These are phyloP conservation scores for Camelina sativa DNA, from an alignment of 345 rosid species.

Conservation along the genomic window DNA sequence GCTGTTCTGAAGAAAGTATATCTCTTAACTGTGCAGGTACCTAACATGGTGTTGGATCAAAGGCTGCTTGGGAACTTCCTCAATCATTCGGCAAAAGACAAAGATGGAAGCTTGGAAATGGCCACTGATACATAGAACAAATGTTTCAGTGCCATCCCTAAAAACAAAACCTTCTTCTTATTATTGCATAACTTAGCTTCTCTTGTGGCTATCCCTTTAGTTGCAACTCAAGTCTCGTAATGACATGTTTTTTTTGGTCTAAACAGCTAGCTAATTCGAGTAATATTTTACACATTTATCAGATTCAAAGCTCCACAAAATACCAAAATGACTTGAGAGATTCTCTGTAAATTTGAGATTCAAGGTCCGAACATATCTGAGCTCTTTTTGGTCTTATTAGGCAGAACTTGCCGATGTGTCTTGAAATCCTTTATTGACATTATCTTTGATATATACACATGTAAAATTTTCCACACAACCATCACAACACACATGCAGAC, in stretches of 20 bases:
- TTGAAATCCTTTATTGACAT: background rate
- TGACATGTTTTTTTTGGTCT: slow-evolving; percentile 12
- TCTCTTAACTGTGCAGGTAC: slow-evolving; percentile 54
- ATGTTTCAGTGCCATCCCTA: background rate
- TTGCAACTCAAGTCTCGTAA: background rate
- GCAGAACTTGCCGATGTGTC: slow-evolving; percentile 25
- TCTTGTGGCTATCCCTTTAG: slow-evolving; percentile 7
- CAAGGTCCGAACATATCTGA: slow-evolving; percentile 23
- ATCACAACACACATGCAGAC: slow-evolving; percentile 21
- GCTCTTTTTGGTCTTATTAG: slow-evolving; percentile 34
- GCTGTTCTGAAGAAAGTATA: slow-evolving; percentile 24
- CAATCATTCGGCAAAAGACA: slow-evolving; percentile 32
- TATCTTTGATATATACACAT: slow-evolving; percentile 22
- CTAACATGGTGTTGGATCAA: slow-evolving; percentile 87
- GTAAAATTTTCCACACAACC: slow-evolving; percentile 30
- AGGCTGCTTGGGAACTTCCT: slow-evolving; percentile 84
- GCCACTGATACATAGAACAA: slow-evolving; percentile 35
- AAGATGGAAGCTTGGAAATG: slow-evolving; percentile 34
- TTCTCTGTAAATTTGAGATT: slow-evolving; percentile 3
- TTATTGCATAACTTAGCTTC: slow-evolving; percentile 7
- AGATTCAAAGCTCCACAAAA: slow-evolving; percentile 13
- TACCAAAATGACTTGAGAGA: background rate
- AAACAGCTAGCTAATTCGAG: background rate
- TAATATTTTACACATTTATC: background rate
- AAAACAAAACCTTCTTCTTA: background rate